These are phyloP conservation scores for Fusarium torulosum DNA, from an alignment of 2,329 filamentous ascomycete species.

Conservation along the genomic window DNA sequence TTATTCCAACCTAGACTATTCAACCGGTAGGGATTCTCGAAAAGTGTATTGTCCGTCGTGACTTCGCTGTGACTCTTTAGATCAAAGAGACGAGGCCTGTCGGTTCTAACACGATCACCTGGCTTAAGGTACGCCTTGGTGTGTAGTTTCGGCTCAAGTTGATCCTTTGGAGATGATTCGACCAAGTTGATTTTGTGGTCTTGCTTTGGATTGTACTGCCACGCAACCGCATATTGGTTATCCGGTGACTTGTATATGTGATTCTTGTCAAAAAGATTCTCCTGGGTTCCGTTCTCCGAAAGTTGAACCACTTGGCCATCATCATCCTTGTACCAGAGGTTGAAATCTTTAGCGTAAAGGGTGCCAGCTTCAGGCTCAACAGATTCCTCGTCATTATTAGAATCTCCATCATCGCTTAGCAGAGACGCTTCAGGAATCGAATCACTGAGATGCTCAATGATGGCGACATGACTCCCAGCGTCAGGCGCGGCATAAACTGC, in stretches of 20 bases:
- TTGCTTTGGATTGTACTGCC: constrained; percentile 43
- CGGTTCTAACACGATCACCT: constrained; percentile 43
- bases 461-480: constrained; percentile 18
- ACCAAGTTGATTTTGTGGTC: constrained; percentile 36
- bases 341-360: constrained; percentile 16
- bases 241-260: constrained; percentile 37
- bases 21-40: constrained; percentile 43
- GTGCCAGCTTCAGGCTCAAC: background rate
- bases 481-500: constrained; percentile 34
- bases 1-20: constrained; percentile 44
- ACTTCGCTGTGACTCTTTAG: constrained; percentile 38
- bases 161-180: constrained; percentile 48
- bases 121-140: constrained; percentile 45
- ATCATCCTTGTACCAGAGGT: constrained; percentile 23
- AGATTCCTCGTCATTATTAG: background rate
- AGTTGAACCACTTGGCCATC: constrained; percentile 28
- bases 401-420: background rate
- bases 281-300: constrained; percentile 31
- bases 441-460: constrained; percentile 28
- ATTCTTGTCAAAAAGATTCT: constrained; percentile 37
- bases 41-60: constrained; percentile 39
- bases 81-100: constrained; percentile 47
- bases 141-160: constrained; percentile 46
- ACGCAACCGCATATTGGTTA: constrained; percentile 33
- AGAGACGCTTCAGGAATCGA: background rate